Percentiles rank a stretch among this genome's conserved stretches.
phyloP scores from a whole-genome alignment of 2,329 filamentous ascomycete species.

The Elsinoe necatrix region DNA sequence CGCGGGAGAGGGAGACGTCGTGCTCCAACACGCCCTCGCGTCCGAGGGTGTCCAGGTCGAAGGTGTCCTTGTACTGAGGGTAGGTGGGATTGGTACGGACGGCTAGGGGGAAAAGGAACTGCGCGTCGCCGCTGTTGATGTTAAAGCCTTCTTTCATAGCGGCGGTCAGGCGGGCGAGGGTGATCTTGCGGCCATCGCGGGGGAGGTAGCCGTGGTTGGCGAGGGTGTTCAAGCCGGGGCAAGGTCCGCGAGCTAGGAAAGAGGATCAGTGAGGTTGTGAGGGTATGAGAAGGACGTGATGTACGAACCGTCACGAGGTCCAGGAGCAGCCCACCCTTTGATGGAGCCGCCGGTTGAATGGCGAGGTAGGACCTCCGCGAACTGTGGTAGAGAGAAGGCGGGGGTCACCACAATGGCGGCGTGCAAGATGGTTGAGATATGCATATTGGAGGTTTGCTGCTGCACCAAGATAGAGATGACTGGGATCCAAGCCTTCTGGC shows the following conservation, averaged over 20 bases:
- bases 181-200: constrained; percentile 19
- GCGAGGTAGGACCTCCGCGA: constrained; percentile 1
- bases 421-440: background rate
- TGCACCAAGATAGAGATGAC: background rate
- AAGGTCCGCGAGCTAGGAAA: constrained; percentile 24
- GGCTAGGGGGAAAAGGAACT: constrained; percentile 5
- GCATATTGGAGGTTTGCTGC: constrained; percentile 3
- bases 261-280: background rate
- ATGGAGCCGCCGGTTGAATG: constrained; percentile 10
- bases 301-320: constrained; percentile 2
- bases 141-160: constrained; percentile 15
- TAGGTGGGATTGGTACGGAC: constrained; percentile 9
- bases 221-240: constrained; percentile 23
- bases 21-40: constrained; percentile 11
- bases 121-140: constrained; percentile 7
- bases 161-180: background rate
- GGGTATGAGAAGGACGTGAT: background rate
- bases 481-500: background rate
- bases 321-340: background rate
- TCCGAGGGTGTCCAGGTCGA: constrained; percentile 12
- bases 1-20: constrained; percentile 3
- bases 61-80: background rate
- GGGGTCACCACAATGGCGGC: background rate
- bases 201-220: constrained; percentile 25
- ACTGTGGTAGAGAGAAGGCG: constrained; percentile 3